phyloP scores from a whole-genome alignment of 306 rosid species.

The Glycine tomentella region DNA sequence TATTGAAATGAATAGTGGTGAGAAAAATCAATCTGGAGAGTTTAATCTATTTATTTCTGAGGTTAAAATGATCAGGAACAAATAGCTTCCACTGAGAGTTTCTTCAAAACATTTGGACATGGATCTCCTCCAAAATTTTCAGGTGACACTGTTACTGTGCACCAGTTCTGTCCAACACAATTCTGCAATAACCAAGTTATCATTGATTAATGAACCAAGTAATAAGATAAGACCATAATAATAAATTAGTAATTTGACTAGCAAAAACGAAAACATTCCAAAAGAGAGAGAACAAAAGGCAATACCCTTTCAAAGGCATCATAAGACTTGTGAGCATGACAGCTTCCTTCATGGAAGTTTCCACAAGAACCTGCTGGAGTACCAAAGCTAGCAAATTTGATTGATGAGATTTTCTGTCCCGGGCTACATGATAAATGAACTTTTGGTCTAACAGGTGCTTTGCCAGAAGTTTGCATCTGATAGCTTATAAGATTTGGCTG shows the following conservation, averaged over 20 bases:
- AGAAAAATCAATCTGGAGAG: slow-evolving; percentile 40
- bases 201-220: slow-evolving; percentile 23
- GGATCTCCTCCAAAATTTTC: slow-evolving; percentile 97
- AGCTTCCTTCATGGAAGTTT: slow-evolving; percentile 82
- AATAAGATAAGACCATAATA: background rate
- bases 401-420: slow-evolving; percentile 86
- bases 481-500: slow-evolving; percentile 84
- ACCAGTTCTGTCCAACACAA: slow-evolving; percentile 84
- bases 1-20: slow-evolving; percentile 15
- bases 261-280: background rate
- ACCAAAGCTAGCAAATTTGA: slow-evolving; percentile 96
- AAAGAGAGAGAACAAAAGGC: slow-evolving; percentile 20
- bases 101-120: slow-evolving; percentile 93
- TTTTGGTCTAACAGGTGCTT: slow-evolving; percentile 84
- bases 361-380: slow-evolving; percentile 90
- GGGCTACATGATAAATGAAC: slow-evolving; percentile 82
- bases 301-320: slow-evolving; percentile 84
- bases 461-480: slow-evolving; percentile 83
- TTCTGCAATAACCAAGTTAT: slow-evolving; percentile 60
- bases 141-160: slow-evolving; percentile 79
- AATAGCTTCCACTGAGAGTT: slow-evolving; percentile 89
- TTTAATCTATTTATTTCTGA: slow-evolving; percentile 38
- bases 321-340: slow-evolving; percentile 93
- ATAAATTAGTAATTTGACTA: slow-evolving; percentile 20
- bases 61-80: slow-evolving; percentile 68